Base-by-base conservation (phyloP, 2,329 filamentous ascomycete genomes). In the Diplodia scrobiculata region DNA sequence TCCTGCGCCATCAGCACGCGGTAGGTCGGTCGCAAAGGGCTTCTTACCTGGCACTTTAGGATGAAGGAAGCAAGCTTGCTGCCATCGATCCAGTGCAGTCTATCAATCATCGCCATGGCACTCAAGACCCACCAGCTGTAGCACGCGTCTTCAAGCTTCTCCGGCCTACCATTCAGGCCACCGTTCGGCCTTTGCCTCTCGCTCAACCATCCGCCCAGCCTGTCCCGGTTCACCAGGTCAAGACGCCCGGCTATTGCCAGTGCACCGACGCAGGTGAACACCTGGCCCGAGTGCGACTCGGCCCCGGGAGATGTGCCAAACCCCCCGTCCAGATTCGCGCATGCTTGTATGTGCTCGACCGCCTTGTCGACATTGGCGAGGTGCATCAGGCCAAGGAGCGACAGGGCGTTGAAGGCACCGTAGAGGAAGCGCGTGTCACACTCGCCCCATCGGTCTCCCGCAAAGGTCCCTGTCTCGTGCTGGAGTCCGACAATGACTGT, bases 91-190 rank as follows among this genome's bases (percentile, higher is more conserved):
- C 95, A 99, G 76, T 97, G 91, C 63, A 92, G 84, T 65, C 89
- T 88, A 64, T 85, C 88, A 71, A 99, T 91, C 84, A 98, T 97
- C 53, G 90, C 89, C 71, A 99, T 81, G 76, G 93, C 97, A 74
- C 91, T 94, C 74, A 94, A 81, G 52, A 98, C 95, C 95, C 95
- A 99, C 95, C 95, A 99, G 76, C 92, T 97, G 80, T 99, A 99
- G 80, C 95, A 99, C 14, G 97, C 94, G 76, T 99, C 95, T 76
- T 97, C 94, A 69, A 91, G 81, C 82, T 99, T 99, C 80, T 98
- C 95, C 0, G 95, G 95, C 58, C 95, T 86, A 2, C 95, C 95
- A 75, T 99, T 99, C 60, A 99, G 81, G 0, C 95, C 95, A 34
- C 95, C 95, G 55, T 89, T 89, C 10, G 91, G 86, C 32, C 96